Conservation (phyloP, 108 stramenopile species). For the Asterionellopsis glacialis region DNA sequence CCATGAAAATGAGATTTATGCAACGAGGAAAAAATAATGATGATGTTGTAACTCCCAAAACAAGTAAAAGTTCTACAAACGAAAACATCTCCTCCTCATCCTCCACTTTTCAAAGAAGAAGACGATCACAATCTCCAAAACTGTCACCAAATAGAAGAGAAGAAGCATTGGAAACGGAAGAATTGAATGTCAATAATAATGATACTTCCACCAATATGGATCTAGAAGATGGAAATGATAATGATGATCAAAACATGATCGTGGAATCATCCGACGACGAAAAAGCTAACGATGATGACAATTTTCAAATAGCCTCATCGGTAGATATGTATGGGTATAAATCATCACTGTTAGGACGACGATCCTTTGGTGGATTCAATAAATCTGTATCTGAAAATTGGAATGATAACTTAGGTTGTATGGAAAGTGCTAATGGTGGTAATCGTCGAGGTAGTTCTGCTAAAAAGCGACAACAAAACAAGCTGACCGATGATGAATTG, state of each 20-base stretch:
- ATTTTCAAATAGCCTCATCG: too few relatives aligned
- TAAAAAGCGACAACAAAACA: constrained; percentile 27
- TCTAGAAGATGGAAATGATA: constrained; percentile 19
- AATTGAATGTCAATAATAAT: neutral
- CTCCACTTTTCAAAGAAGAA: too few relatives aligned
- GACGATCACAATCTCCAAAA: constrained; percentile 2
- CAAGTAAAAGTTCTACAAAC: constrained; percentile 1
- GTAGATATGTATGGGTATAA: constrained; percentile 52
- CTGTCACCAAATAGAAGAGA: neutral
- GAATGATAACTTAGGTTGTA: constrained; percentile 32
- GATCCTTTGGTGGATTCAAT: constrained; percentile 73
- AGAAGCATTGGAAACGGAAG: neutral
- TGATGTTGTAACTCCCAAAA: neutral
- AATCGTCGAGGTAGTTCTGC: too few relatives aligned
- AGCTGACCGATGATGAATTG: constrained; percentile 75
- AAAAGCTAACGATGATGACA: constrained; percentile 18
- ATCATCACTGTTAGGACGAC: constrained; percentile 58
- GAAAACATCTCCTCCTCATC: too few relatives aligned
- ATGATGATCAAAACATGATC: neutral
- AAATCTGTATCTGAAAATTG: constrained; percentile 46
- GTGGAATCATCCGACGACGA: neutral
- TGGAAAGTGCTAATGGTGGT: neutral
- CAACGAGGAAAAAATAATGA: constrained; percentile 40
- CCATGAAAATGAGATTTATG: constrained; percentile 89
- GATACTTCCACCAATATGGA: neutral